Base-by-base conservation (phyloP, 305 asterid species). In the Fraxinus latifolia region DNA sequence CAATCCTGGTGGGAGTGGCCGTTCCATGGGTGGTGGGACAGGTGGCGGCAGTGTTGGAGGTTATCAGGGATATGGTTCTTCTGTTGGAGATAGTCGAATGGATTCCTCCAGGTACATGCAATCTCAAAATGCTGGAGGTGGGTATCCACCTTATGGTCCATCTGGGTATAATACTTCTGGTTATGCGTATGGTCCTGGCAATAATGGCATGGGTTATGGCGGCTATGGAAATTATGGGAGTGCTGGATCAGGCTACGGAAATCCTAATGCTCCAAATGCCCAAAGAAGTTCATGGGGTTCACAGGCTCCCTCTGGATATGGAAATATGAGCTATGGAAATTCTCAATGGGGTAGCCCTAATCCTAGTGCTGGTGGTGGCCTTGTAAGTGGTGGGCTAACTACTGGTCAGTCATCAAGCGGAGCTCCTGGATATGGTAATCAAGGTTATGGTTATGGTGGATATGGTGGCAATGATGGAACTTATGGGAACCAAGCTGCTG, bases 401-500 rank as follows among this genome's bases (percentile, higher is more conserved):
- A 62, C 93, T 14, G 93, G 95, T 82, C 97, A 94, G 80, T 90
- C 97, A 75, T 94, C 95, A 27, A 87, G 90, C 81, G 97, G 94
- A 15, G 87, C 91, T 42, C 83, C 92, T 58, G 95, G 90, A 39
- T 93, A 92, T 82, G 98, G 97, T 44, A 91, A 81, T 83, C 98
- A 92, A 83, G 93, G 91, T 58, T 95, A 95, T 88, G 98, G 93
- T 44, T 95, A 92, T 82, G 93, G 97, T 76, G 97, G 93, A 65
- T 91, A 91, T 82, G 87, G 92, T 82, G 88, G 91, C 44, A 86
- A 58, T 84, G 97, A 91, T 77, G 98, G 93, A 74, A 84, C 85
- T 71, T 92, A 93, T 84, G 97, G 95, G 25, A 91, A 85, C 84
- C 76, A 71, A 71, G 76, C 76, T 15, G 44, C 76, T 71, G 76